Base-by-base conservation (phyloP, 805 yeast genomes). In the Monosporozyma yasuniensis region DNA sequence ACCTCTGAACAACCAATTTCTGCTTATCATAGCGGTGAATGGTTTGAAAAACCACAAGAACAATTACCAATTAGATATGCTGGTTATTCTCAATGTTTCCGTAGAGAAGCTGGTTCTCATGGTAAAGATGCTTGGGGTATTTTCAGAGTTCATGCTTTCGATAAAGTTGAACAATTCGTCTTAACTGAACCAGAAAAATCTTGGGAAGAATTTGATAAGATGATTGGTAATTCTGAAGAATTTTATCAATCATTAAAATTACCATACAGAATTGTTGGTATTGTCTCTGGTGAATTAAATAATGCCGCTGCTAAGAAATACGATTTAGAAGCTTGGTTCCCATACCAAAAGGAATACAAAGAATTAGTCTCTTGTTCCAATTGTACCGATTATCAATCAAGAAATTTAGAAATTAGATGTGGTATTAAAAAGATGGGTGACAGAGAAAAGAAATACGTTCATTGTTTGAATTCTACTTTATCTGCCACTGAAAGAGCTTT, bases 61-160 rank as follows among this genome's bases (percentile, higher is more conserved):
- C 99, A 93, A 75, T 79, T 93, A 60, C 99, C 99, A 54, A 79
- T 88, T 56, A 86, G 95, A 72, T 93, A 93, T 65, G 99, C 96
- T 46, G 99, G 99, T 63, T 93, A 85, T 77, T 89, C 97, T 35
- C 86, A 97, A 44, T 93, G 99, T 81, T 93, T 93, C 83, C 84
- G 99, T 73, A 87, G 99, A 75, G 99, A 93, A 76, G 99, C 99
- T 52, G 99, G 99, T 59, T 84, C 96, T 57, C 98, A 91, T 65
- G 99, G 99, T 70, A 91, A 91, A 71, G 99, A 93, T 66, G 99
- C 99, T 46, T 93, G 99, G 99, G 99, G 99, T 73, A 89, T 93
- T 58, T 93, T 93, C 83, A 85, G 99, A 74, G 98, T 93, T 52
- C 99, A 93, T 68, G 95, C 95, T 54, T 93, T 93, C 66, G 99